A percentile compares a stretch with the other conserved stretches of the same genome.
Conservation (phyloP, 2,329 filamentous ascomycete genomes). For the Orbilia quercus region DNA sequence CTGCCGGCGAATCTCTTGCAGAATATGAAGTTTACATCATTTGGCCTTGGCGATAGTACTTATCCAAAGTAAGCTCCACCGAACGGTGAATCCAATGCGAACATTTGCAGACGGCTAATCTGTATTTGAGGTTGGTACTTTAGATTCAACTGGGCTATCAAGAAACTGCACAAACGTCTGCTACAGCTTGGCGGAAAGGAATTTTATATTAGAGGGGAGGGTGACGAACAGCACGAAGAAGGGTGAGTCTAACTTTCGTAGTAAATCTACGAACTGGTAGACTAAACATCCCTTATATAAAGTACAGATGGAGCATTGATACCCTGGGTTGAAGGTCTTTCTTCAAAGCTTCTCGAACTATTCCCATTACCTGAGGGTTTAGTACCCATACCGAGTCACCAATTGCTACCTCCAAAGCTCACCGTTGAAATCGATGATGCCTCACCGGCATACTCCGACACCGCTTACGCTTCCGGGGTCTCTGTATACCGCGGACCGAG, state of each 20-base stretch:
- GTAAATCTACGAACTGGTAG: background rate
- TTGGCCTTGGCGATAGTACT: constrained; percentile 93
- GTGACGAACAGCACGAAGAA: constrained; percentile 92
- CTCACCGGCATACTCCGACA: constrained; percentile 2
- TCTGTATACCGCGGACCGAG: constrained; percentile 47
- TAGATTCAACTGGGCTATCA: constrained; percentile 86
- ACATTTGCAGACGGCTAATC: constrained; percentile 29
- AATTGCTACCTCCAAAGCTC: constrained; percentile 81
- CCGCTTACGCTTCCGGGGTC: constrained; percentile 21
- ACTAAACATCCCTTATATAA: constrained; percentile 7
- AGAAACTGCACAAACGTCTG: constrained; percentile 86
- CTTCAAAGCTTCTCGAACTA: constrained; percentile 72
- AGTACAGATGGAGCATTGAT: constrained; percentile 85
- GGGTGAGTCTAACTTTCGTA: constrained; percentile 72
- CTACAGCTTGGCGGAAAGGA: constrained; percentile 82
- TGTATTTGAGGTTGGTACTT: constrained; percentile 64
- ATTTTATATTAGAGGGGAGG: constrained; percentile 82
- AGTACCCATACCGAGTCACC: constrained; percentile 77
- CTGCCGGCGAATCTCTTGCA: constrained; percentile 77
- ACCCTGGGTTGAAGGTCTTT: constrained; percentile 78
- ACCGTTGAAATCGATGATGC: constrained; percentile 65
- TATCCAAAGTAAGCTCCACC: constrained; percentile 78
- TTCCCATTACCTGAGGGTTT: constrained; percentile 77
- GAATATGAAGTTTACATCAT: constrained; percentile 79
- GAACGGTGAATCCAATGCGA: constrained; percentile 18